Base-by-base conservation (phyloP, 148 eudicot genomes). In the Chenopodium quinoa region DNA sequence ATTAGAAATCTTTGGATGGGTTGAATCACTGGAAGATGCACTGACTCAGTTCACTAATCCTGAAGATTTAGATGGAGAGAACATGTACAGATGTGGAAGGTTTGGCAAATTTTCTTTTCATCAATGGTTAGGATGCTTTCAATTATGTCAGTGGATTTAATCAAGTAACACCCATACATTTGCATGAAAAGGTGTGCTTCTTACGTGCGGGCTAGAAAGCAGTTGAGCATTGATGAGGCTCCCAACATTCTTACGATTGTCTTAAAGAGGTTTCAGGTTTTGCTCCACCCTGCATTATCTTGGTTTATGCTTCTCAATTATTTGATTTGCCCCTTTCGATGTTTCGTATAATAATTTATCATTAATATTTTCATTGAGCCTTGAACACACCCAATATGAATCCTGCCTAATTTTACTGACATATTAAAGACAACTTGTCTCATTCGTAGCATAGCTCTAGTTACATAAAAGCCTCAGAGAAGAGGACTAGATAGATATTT, bases 71-170 rank as follows among this genome's bases (percentile, higher is more conserved):
- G 98, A 93, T 84, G 98, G 98, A 60, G 97, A 95, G 81, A 95
- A 95, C 83, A 95, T 90, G 97, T 95, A 95, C 84, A 86, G 92
- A 90, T 95, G 98, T 89, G 96, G 88, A 89, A 95, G 98, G 98
- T 95, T 66, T 78, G 90, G 27, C 80, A 75, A 46, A 23, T 76
- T 75, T 82, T 54, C 64, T 80, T 40, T 44, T 62, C 25, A n/a
- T 29, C 76, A 50, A 2, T 62, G 2, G 20, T 58, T 71, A 50
- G 29, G 20, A 29, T 46, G 32, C 17, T 58, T 65, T 81, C 66
- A 8, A 65, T 64, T 50, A 19, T 46, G 9, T 47, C 4, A 34
- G 19, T 69, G 7, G 73, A 50, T 68, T 54, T 60, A 12, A 46
- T 67, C 58, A 40, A 73, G 25, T 80, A 81, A 86, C 69, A 66